Percentiles rank a stretch among this genome's conserved stretches.
Conservation (phyloP, 2,329 filamentous ascomycete species). For the Fusarium chlamydosporum region DNA sequence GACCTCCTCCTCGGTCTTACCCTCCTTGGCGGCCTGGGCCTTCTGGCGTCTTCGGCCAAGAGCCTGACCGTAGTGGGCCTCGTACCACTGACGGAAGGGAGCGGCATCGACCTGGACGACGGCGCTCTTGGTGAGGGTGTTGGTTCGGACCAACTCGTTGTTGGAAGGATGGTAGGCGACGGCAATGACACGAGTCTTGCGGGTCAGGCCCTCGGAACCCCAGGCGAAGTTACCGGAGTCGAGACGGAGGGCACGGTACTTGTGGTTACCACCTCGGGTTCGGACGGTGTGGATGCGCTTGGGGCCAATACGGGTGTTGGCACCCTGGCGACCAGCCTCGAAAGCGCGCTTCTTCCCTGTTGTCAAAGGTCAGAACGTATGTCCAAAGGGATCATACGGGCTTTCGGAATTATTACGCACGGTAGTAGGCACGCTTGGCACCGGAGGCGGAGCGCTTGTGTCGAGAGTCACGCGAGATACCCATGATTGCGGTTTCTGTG, state of each 20-base stretch:
- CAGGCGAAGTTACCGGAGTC: constrained; percentile 99
- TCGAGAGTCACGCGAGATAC: constrained; percentile 99
- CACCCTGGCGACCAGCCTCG: constrained; percentile 99
- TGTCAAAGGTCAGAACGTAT: constrained; percentile 82
- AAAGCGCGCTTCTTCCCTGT: constrained; percentile 96
- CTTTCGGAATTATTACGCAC: constrained; percentile 76
- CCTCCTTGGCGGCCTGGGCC: constrained; percentile 74
- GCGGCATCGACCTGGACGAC: constrained; percentile 99
- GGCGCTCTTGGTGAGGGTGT: constrained; percentile 99
- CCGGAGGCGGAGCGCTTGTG: constrained; percentile 99
- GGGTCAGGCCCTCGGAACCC: constrained; percentile 97
- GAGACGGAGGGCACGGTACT: constrained; percentile 99
- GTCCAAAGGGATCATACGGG: constrained; percentile 71
- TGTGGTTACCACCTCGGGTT: constrained; percentile 98
- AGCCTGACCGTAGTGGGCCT: constrained; percentile 96
- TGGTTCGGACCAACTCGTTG: constrained; percentile 99
- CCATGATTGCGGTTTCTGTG: constrained; percentile 86
- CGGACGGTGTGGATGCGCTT: constrained; percentile 98
- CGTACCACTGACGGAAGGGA: constrained; percentile 99
- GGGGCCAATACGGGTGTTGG: constrained; percentile 98
- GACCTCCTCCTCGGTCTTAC: constrained; percentile 74
- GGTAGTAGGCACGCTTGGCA: constrained; percentile 96
- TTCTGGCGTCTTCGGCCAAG: constrained; percentile 93
- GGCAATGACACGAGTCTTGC: constrained; percentile 99
- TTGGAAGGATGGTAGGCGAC: constrained; percentile 99